Evolutionary conservation across 2,329 filamentous ascomycete species (phyloP), one percentile per base, ranked within the genome.

Genomic region (Fusarium guadeloupense): DNA sequence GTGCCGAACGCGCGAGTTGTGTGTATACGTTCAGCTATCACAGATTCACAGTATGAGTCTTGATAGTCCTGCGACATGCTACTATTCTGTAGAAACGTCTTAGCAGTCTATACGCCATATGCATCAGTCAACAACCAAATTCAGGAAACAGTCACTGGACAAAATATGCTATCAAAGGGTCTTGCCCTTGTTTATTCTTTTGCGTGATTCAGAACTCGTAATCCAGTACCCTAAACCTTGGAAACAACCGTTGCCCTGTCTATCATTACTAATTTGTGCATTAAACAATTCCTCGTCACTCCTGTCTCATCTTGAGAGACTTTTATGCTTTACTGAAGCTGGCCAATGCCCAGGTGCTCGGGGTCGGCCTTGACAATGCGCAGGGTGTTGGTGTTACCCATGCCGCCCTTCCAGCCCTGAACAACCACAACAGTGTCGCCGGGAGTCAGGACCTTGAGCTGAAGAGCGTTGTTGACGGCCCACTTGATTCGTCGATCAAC

Each of bases 401-500:
- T 92, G 69, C 92, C 92, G 72, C 92, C 92, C 82, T 92, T 90
- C 91, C 91, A 96, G 80, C 91, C 91, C 80, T 96, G 92, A 33
- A 96, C 91, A 68, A 93, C 92, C 60, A 95, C 86, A 51, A 95
- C 87, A 26, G 87, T 85, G 73, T 93, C 91, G 66, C 88, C 90
- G 74, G 86, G 81, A 74, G 81, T 83, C 62, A 96, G 81, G 42
- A 93, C 85, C 69, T 88, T 87, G 62, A 99, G 90, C 79, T 90
- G 87, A 72, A 97, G 86, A 70, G 92, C 95, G 75, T 93, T 87
- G 75, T 85, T 82, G 76, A 99, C 92, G 76, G 92, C 95, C 93
- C 94, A 99, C 85, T 94, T 97, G 79, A 99, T 92, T 75, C 95
- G 92, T 76, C 89, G 88, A 81, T 99, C 95, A 70, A 99, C 95